Percentiles rank a stretch among this genome's conserved stretches.
phyloP scores from a whole-genome alignment of 352 stramenopile genomes.

The Globisporangium spiculum region DNA sequence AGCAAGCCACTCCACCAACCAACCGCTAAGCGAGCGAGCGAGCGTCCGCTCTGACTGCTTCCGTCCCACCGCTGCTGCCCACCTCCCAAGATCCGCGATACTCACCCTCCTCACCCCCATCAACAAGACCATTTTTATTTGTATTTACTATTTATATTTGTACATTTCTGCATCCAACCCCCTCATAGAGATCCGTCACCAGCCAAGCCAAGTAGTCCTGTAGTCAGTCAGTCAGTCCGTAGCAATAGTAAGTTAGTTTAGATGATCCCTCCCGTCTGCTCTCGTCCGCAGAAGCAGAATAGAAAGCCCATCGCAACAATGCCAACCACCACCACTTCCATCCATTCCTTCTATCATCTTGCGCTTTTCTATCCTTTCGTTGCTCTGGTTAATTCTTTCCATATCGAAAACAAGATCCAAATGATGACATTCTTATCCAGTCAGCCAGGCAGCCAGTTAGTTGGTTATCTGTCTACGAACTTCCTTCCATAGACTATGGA shows the following conservation, averaged over 20 bases:
- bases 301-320: neutral
- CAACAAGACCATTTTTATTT: neutral
- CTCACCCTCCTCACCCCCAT: neutral
- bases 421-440: neutral
- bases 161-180: conserved; percentile 8
- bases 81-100: neutral
- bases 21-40: neutral
- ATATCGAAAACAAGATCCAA: neutral
- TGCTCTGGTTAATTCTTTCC: neutral
- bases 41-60: no score
- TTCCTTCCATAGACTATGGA: neutral
- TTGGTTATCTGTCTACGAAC: neutral
- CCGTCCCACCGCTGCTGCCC: no score
- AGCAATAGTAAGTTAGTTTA: neutral
- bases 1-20: neutral
- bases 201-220: neutral
- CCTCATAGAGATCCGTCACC: neutral
- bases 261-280: neutral
- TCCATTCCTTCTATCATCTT: neutral
- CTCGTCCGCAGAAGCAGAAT: neutral
- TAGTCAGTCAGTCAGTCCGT: neutral
- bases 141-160: conserved; percentile 16
- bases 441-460: neutral
- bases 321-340: neutral
- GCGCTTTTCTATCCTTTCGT: no score